Percentiles rank a stretch among this genome's conserved stretches.
Conservation (phyloP, 192 early-diverging fungal genomes). For the Funneliformis geosporum region DNA sequence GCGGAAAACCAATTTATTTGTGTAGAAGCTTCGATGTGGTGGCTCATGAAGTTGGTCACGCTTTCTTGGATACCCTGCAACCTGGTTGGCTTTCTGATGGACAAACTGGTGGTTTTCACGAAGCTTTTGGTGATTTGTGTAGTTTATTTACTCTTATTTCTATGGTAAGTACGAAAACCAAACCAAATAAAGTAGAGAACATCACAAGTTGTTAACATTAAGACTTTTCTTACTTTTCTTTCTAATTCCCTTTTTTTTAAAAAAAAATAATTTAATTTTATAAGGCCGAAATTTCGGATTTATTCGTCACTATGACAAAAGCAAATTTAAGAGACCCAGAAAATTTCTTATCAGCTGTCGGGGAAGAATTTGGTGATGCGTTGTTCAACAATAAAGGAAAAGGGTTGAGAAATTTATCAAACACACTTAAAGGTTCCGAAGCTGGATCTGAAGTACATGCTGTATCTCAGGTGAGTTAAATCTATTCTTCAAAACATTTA, state of each 20-base stretch:
- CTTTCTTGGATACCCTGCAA: background rate
- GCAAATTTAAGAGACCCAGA: background rate
- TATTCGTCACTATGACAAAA: slow-evolving; percentile 6
- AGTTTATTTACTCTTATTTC: slow-evolving; percentile 6
- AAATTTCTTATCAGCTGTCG: slow-evolving; percentile 14
- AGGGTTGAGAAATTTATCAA: slow-evolving; percentile 20
- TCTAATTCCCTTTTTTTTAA: background rate
- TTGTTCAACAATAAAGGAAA: slow-evolving; percentile 13
- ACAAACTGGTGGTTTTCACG: slow-evolving; percentile 19
- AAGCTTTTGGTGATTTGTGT: slow-evolving; percentile 23
- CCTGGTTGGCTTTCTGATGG: background rate
- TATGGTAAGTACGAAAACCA: background rate
- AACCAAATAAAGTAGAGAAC: background rate
- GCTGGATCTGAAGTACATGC: background rate
- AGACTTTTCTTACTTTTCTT: background rate
- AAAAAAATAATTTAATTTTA: background rate
- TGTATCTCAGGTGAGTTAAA: background rate
- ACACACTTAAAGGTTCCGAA: background rate
- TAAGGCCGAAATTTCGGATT: background rate
- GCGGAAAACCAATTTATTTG: background rate
- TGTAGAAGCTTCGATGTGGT: slow-evolving; percentile 16
- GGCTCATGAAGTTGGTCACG: slow-evolving; percentile 2
- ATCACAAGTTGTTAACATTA: background rate
- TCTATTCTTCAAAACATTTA: background rate
- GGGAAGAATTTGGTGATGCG: slow-evolving; percentile 18